Evolutionary conservation across 768 basidiomycete genomes (phyloP).

Genomic region (Serendipita vermifera): DNA sequence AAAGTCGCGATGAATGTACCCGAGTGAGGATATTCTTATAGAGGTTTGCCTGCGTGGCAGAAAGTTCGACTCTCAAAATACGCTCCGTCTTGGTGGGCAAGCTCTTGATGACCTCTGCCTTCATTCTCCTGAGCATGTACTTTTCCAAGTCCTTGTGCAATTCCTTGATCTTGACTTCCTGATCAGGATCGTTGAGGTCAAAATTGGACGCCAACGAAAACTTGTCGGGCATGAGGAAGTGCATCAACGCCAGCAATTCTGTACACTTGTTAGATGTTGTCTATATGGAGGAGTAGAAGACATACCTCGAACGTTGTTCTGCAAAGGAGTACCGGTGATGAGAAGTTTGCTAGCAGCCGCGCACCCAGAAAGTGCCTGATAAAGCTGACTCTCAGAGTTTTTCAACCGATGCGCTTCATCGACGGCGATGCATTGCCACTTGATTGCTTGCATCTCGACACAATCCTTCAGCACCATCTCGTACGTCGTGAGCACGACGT

Average conservation of each 20-base stretch:
- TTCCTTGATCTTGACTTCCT: slow-evolving; percentile 90
- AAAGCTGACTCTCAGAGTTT: slow-evolving; percentile 94
- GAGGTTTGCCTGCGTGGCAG: slow-evolving; percentile 87
- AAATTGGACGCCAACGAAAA: slow-evolving; percentile 93
- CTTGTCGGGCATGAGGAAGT: slow-evolving; percentile 98
- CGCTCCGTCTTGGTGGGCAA: slow-evolving; percentile 97
- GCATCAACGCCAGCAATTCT: slow-evolving; percentile 96
- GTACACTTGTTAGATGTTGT: slow-evolving; percentile 8
- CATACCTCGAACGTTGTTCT: slow-evolving; percentile 96
- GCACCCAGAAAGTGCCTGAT: slow-evolving; percentile 86
- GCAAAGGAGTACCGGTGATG: slow-evolving; percentile 95
- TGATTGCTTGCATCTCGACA: slow-evolving; percentile 80
- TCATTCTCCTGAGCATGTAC: slow-evolving; percentile 88
- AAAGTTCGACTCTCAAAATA: slow-evolving; percentile 96
- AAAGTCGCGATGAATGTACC: slow-evolving; percentile 29
- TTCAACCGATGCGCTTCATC: slow-evolving; percentile 99
- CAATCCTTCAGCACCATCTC: slow-evolving; percentile 86
- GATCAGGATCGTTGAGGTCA: slow-evolving; percentile 84
- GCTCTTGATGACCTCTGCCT: slow-evolving; percentile 91
- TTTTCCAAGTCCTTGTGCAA: slow-evolving; percentile 85
- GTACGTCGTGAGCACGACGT: slow-evolving; percentile 93
- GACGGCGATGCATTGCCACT: slow-evolving; percentile 93
- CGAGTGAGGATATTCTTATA: slow-evolving; percentile 98
- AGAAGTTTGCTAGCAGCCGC: slow-evolving; percentile 82
- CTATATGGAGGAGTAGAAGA: slow-evolving; percentile 9